Conservation (phyloP, 768 basidiomycete species). For the Floccularia luteovirens region DNA sequence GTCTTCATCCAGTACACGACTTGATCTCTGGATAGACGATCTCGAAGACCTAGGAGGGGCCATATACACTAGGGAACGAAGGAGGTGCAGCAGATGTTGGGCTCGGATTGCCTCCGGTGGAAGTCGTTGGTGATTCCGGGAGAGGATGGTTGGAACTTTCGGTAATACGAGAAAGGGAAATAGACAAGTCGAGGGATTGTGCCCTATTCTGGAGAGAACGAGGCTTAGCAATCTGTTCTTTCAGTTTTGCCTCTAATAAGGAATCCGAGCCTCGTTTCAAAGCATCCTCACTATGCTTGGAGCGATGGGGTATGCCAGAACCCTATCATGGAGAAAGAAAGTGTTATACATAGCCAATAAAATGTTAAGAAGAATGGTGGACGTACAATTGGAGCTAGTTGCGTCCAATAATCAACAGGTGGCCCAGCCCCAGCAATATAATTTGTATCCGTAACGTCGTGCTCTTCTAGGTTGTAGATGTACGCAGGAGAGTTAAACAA, state of each 20-base stretch:
- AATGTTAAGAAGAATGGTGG: constrained; percentile 3
- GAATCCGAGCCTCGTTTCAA: constrained; percentile 82
- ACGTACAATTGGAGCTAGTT: constrained; percentile 68
- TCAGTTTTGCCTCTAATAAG: constrained; percentile 75
- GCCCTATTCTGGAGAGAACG: constrained; percentile 82
- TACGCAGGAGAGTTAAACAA: constrained; percentile 85
- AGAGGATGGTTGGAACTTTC: constrained; percentile 58
- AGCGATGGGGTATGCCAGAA: constrained; percentile 58
- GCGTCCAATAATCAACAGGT: constrained; percentile 69
- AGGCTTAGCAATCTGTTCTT: constrained; percentile 69
- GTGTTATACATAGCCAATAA: constrained; percentile 10
- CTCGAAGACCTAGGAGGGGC: constrained; percentile 45
- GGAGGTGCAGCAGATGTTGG: constrained; percentile 75
- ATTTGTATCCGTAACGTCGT: constrained; percentile 53
- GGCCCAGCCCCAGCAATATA: constrained; percentile 40
- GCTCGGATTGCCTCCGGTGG: constrained; percentile 68
- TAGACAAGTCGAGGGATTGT: constrained; percentile 83
- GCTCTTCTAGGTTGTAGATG: constrained; percentile 73
- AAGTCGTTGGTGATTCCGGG: constrained; percentile 78
- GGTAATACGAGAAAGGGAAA: constrained; percentile 75
- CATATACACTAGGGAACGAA: constrained; percentile 82
- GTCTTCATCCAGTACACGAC: constrained; percentile 43
- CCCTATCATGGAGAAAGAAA: constrained; percentile 33
- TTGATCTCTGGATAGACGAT: constrained; percentile 32
- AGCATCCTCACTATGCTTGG: constrained; percentile 67